Percentiles rank a stretch among this genome's conserved stretches.
phyloP scores from a whole-genome alignment of 768 basidiomycete genomes.

The Psilocybe tampanensis region DNA sequence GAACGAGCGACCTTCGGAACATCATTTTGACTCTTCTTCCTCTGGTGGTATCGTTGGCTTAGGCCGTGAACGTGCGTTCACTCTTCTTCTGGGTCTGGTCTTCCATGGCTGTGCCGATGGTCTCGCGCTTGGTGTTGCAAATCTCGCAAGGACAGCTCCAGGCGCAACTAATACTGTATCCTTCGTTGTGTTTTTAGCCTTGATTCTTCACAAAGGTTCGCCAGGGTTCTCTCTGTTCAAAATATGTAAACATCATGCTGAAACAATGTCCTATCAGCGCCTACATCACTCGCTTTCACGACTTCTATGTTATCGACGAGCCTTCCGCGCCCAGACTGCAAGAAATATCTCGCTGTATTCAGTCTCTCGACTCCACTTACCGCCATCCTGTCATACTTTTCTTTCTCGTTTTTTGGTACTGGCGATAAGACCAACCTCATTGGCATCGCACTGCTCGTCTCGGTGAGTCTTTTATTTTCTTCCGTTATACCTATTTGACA shows the following conservation, averaged over 20 bases:
- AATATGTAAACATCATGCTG: neutral
- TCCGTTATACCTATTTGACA: neutral
- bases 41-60: constrained; percentile 19
- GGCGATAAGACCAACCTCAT: constrained; percentile 56
- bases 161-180: constrained; percentile 56
- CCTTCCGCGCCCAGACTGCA: constrained; percentile 69
- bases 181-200: constrained; percentile 85
- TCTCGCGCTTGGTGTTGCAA: constrained; percentile 85
- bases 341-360: constrained; percentile 77
- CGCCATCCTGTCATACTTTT: constrained; percentile 73
- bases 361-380: constrained; percentile 82
- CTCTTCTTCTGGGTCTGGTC: constrained; percentile 84
- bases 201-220: constrained; percentile 88
- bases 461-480: constrained; percentile 50
- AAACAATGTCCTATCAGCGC: constrained; percentile 52
- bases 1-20: constrained; percentile 25
- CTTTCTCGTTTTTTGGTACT: constrained; percentile 59
- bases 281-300: constrained; percentile 88
- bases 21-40: constrained; percentile 8
- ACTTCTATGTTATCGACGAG: constrained; percentile 79
- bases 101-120: constrained; percentile 93
- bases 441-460: constrained; percentile 80
- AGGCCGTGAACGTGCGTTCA: constrained; percentile 49
- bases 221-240: neutral
- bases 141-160: constrained; percentile 22